phyloP scores from a whole-genome alignment of 176 grass and related monocot genomes.

The Oryza glaberrima region DNA sequence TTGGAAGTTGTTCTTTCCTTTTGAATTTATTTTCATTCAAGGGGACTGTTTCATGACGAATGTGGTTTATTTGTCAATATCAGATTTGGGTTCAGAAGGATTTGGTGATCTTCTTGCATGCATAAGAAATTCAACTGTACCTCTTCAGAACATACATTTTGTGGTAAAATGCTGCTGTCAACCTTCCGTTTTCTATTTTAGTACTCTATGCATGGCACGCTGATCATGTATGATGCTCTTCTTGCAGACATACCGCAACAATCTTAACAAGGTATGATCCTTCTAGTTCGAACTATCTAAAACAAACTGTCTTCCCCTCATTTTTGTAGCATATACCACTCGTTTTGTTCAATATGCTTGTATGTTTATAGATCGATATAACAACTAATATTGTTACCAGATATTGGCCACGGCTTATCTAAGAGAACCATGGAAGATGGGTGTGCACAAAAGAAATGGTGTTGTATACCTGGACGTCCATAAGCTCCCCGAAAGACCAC shows the following conservation, averaged over 20 bases:
- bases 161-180: conserved; percentile 66
- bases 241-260: conserved; percentile 95
- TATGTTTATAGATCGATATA: conserved; percentile 30
- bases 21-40: conserved; percentile 21
- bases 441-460: conserved; percentile 89
- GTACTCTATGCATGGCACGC: conserved; percentile 23
- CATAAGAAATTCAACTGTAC: conserved; percentile 76
- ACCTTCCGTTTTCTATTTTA: conserved; percentile 34
- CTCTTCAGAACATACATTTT: conserved; percentile 98
- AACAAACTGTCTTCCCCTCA: not conserved
- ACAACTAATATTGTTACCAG: conserved; percentile 49
- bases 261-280: conserved; percentile 95
- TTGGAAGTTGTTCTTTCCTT: conserved; percentile 18
- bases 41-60: conserved; percentile 40
- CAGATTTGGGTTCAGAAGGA: conserved; percentile 98
- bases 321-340: not conserved
- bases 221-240: conserved; percentile 58
- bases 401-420: conserved; percentile 93
- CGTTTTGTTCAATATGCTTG: conserved; percentile 15
- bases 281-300: conserved; percentile 9
- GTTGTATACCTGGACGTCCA: conserved; percentile 99
- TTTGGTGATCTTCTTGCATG: conserved; percentile 96
- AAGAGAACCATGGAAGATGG: conserved; percentile 99
- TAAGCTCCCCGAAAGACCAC: conserved; percentile 89
- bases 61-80: conserved; percentile 48